Base-by-base conservation (phyloP, 352 stramenopile species). In the Phytopythium oedochilum region DNA sequence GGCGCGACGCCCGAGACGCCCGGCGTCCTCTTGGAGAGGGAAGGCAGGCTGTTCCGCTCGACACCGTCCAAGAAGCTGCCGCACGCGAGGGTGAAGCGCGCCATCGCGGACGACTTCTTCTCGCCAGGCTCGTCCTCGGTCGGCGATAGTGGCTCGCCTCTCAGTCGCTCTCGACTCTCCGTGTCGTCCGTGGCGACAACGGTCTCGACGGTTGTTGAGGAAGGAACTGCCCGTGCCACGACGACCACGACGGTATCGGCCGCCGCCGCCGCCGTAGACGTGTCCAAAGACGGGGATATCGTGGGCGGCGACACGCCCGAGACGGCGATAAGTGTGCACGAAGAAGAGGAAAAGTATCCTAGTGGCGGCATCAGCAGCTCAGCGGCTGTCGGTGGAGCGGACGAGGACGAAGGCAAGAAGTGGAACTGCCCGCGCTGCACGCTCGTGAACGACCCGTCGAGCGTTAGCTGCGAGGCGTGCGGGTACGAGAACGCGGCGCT, bases 391-490 rank as follows among this genome's bases (percentile, higher is more conserved):
- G 22, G 14, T 20, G 59, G 17, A 26, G 60, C 63, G 34, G 55
- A 49, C 17, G 50, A 50, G 10, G 51, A 31, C 1, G 60, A 60
- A n/a, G 70, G 70, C 18, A 71, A 35, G 32, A 71, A 81, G 28
- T 92, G 82, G 82, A 71, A 86, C 39, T 92, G 82, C 53, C 84
- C 74, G 39, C 73, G 79, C 28, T 92, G 82, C 73, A 92, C 82
- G 60, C 69, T 92, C 61, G 69, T 92, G 59, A 92, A 92, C 63
- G 77, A 89, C 42, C 45, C 61, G n/a, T 57, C 55, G 4, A 72
- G 64, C 29, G 62, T 60, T 40, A 60, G 79, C 39, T 92, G 82
- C 49, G 78, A 86, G 58, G 82, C 79, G 17, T 92, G 82, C 55
- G 78, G 79, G 22, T 76, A 83, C 63, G 72, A 87, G 42, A 55